Percentiles rank a stretch among this genome's conserved stretches.
phyloP scores from a whole-genome alignment of 768 basidiomycete species.

The Calocybe indica region DNA sequence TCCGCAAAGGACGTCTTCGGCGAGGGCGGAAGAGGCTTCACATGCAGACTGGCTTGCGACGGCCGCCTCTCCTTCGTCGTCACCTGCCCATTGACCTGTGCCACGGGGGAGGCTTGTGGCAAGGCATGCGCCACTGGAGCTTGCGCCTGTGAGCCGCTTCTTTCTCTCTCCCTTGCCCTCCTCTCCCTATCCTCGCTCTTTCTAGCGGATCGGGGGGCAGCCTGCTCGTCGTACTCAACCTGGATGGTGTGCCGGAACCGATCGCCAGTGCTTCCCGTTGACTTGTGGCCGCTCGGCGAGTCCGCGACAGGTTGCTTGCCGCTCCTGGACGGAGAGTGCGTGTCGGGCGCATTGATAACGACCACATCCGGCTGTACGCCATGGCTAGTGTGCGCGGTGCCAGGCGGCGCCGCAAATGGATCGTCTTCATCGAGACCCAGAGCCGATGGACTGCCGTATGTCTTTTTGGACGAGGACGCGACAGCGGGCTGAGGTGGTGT shows the following conservation, averaged over 20 bases:
- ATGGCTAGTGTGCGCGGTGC: slow-evolving; percentile 14
- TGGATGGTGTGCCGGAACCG: slow-evolving; percentile 89
- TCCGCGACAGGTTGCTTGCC: slow-evolving; percentile 8
- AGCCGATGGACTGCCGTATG: slow-evolving; percentile 28
- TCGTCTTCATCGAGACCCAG: slow-evolving; percentile 49
- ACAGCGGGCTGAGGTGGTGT: slow-evolving; percentile 20
- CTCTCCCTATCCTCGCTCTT: slow-evolving; percentile 24
- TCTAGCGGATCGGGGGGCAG: slow-evolving; percentile 17
- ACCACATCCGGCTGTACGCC: not conserved
- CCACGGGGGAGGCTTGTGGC: slow-evolving; percentile 2
- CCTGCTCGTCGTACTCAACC: slow-evolving; percentile 83
- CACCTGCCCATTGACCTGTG: slow-evolving; percentile 6
- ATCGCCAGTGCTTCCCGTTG: slow-evolving; percentile 31
- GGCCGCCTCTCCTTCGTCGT: slow-evolving; percentile 24
- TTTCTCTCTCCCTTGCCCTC: not conserved
- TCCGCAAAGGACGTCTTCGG: not conserved
- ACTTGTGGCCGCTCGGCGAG: slow-evolving; percentile 39
- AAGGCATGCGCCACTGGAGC: not conserved
- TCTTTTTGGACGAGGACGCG: slow-evolving; percentile 16
- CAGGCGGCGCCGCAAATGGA: slow-evolving; percentile 59
- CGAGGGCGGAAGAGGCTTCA: slow-evolving; percentile 29
- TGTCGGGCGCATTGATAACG: slow-evolving; percentile 4
- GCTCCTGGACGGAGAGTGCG: slow-evolving; percentile 7
- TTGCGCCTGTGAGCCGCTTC: slow-evolving; percentile 3
- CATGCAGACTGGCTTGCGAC: slow-evolving; percentile 13